phyloP scores from a whole-genome alignment of 345 rosid species.

The Salix dunnii region DNA sequence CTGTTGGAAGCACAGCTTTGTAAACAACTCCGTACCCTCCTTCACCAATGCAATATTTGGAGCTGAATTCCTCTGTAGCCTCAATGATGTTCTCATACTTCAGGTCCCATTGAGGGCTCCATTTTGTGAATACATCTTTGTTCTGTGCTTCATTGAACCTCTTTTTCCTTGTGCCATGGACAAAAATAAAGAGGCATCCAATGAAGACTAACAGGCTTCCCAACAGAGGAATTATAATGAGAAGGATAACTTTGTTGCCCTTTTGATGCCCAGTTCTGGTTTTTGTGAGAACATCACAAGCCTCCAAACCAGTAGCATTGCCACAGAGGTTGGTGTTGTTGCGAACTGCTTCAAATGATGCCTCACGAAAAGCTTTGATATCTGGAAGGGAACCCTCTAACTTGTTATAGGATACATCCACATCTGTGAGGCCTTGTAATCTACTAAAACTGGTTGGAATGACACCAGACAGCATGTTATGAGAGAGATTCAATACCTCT shows the following conservation, averaged over 20 bases:
- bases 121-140: too few species aligned
- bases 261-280: background rate
- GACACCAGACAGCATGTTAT: constrained; percentile 10
- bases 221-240: background rate
- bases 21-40: constrained; percentile 16
- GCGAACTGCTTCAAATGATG: constrained; percentile 8
- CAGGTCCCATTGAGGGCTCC: too few species aligned
- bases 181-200: too few species aligned
- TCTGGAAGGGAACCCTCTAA: constrained; percentile 15
- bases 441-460: constrained; percentile 1
- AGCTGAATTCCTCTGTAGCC: constrained; percentile 7
- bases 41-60: constrained; percentile 4
- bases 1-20: constrained; percentile 5
- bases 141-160: too few species aligned
- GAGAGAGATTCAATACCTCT: constrained; percentile 5
- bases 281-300: background rate
- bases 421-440: background rate
- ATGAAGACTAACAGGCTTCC: background rate
- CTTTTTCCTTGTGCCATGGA: too few species aligned
- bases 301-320: constrained; percentile 7
- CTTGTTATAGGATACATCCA: constrained; percentile 19
- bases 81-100: constrained; percentile 1
- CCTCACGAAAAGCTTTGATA: constrained; percentile 12
- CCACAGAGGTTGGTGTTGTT: constrained; percentile 17
- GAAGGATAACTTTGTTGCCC: background rate